Evolutionary conservation across 306 rosid species (phyloP), one percentile per base, ranked within the genome.

Genomic region (Acacia confusa): DNA sequence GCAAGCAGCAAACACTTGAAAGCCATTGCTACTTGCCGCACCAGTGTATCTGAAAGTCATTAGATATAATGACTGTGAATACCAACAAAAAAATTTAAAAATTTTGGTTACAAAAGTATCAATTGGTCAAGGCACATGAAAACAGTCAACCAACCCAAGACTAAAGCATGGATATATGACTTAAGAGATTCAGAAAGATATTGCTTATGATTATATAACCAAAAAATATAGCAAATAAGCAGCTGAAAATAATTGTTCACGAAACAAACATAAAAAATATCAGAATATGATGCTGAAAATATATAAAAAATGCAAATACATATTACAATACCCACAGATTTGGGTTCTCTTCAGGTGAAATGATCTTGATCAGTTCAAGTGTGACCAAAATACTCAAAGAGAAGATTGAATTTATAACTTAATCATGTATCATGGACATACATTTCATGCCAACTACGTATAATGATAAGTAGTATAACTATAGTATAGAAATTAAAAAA

Each of bases 21-120:
- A 84, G 93, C 94, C 98, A 92, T 94, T 24, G 89, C 90, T 70
- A 86, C 92, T 75, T 94, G 98, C 86, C 98, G 87, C 87, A 86
- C 87, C 89, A 89, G 74, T 47, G 95, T 86, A 94, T 94, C 98
- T 94, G 88, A 86, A 80, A 75, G 81, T 19, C 79, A 83, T 67
- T 52, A 57, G 69, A 79, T 19, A 76, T 69, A 78, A 68, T 25
- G 61, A 70, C 11, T 16, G 64, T 70, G 52, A 83, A 72, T 34
- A 41, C 48, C 63, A 13, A 63, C 74, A 75, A 78, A 45, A 58
- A 60, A 81, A 1, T 45, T 74, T 64, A 68, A 78, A 64, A 24
- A 11, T 15, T 4, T 28, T 36, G 61, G 66, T 69, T 60, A 74
- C 12, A 74, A 69, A 57, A 60, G 19, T 48, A 61, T 16, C 64